Conservation (phyloP, 768 basidiomycete genomes). For the Antrodiella citrinella region DNA sequence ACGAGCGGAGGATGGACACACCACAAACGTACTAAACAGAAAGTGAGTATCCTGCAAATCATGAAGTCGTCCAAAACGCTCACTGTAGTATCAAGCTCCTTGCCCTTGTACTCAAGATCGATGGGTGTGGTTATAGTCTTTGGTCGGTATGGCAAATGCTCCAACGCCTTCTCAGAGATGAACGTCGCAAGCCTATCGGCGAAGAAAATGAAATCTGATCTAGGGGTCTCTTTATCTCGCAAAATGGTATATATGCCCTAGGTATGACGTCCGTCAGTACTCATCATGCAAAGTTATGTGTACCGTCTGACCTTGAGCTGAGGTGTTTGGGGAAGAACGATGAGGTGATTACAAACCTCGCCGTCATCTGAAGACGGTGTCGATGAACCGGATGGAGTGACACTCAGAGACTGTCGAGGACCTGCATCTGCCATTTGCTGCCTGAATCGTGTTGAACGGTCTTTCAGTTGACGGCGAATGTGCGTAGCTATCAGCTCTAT, state of each 20-base stretch:
- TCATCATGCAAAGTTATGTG: background rate
- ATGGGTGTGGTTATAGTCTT: slow-evolving; percentile 64
- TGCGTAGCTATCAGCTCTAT: slow-evolving; percentile 93
- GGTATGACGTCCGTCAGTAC: background rate
- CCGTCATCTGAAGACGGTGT: slow-evolving; percentile 6
- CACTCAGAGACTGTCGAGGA: slow-evolving; percentile 12
- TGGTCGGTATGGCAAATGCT: slow-evolving; percentile 64
- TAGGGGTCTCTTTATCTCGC: slow-evolving; percentile 57
- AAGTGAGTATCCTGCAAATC: background rate
- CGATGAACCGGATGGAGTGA: slow-evolving; percentile 5
- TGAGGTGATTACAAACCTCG: slow-evolving; percentile 47
- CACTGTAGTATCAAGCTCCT: slow-evolving; percentile 55
- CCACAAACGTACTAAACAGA: slow-evolving; percentile 67
- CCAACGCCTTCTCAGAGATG: slow-evolving; percentile 78
- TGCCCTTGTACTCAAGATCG: slow-evolving; percentile 47
- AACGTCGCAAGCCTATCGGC: slow-evolving; percentile 80
- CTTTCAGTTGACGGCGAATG: slow-evolving; percentile 74
- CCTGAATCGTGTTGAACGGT: slow-evolving; percentile 68
- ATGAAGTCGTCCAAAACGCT: slow-evolving; percentile 4
- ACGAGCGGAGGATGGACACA: slow-evolving; percentile 85
- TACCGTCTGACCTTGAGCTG: slow-evolving; percentile 62
- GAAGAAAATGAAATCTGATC: slow-evolving; percentile 92
- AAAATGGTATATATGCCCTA: slow-evolving; percentile 89
- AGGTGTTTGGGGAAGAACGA: slow-evolving; percentile 66
- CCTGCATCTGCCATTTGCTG: slow-evolving; percentile 51